These are phyloP conservation scores for Penicillium thymicola DNA, from an alignment of 2,329 filamentous ascomycete genomes.

Conservation along the genomic window DNA sequence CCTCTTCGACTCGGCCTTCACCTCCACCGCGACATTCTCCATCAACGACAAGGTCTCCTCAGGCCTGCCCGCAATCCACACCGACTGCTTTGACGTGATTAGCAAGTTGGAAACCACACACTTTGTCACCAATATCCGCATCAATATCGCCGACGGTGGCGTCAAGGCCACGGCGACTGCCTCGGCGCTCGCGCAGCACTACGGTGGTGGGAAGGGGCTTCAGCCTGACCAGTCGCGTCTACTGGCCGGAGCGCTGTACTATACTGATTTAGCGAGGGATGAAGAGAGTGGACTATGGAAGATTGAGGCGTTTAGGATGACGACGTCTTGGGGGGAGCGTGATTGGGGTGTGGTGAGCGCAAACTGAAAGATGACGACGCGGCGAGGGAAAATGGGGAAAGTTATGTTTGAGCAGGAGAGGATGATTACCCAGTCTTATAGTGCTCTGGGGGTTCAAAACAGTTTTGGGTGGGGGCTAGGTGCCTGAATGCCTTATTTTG, in stretches of 20 bases:
- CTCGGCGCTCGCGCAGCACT: background rate
- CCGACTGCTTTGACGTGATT: background rate
- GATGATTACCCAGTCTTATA: no score
- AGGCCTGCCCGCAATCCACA: background rate
- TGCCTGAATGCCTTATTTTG: no score
- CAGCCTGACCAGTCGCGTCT: background rate
- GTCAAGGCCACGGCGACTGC: background rate
- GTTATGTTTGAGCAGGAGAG: background rate
- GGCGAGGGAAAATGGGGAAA: background rate
- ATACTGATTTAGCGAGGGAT: background rate
- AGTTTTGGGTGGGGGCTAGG: no score
- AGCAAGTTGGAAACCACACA: background rate
- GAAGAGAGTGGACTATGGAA: background rate
- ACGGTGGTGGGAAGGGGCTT: background rate
- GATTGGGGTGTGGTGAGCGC: background rate
- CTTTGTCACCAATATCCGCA: background rate
- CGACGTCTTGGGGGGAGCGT: background rate
- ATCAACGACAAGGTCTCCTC: background rate
- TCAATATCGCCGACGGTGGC: background rate
- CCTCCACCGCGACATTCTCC: background rate
- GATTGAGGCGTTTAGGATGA: background rate
- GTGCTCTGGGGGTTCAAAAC: no score
- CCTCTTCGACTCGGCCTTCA: background rate
- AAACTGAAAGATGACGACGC: background rate
- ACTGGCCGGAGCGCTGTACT: background rate